Conservation (phyloP, 2,329 filamentous ascomycete genomes). For the Celoporthe dispersa region DNA sequence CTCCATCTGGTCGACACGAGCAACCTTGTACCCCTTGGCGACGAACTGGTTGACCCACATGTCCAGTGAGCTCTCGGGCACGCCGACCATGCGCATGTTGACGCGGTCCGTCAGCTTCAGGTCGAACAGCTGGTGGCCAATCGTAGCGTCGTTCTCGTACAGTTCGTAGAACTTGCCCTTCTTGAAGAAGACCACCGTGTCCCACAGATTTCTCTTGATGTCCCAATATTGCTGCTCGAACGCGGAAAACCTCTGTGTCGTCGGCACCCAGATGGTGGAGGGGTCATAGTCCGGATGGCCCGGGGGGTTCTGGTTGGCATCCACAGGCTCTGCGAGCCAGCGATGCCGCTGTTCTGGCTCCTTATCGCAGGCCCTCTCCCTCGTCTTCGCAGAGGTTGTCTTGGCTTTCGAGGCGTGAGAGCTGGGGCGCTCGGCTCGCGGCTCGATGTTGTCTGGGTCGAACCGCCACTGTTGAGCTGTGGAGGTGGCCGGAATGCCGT, state of each 20-base stretch:
- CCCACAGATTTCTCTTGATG: conserved; percentile 97
- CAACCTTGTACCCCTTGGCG: conserved; percentile 96
- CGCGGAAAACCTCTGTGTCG: conserved; percentile 80
- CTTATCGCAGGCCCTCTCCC: conserved; percentile 74
- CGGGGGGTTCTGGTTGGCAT: conserved; percentile 80
- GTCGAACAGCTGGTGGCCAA: conserved; percentile 95
- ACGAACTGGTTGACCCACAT: conserved; percentile 99
- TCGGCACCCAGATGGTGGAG: conserved; percentile 87
- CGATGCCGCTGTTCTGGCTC: conserved; percentile 86
- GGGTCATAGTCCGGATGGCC: conserved; percentile 90
- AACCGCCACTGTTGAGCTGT: conserved; percentile 84
- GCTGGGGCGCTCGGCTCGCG: conserved; percentile 35
- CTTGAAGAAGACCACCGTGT: conserved; percentile 98
- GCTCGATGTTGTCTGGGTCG: conserved; percentile 52
- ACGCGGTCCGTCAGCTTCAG: conserved; percentile 96
- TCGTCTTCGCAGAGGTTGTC: conserved; percentile 43
- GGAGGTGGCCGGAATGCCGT: conserved; percentile 61
- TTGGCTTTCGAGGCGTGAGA: conserved; percentile 33
- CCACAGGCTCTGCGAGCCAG: conserved; percentile 85
- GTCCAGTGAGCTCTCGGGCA: conserved; percentile 92
- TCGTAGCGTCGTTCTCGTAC: conserved; percentile 95
- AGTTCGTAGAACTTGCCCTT: conserved; percentile 99
- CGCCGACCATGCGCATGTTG: conserved; percentile 99
- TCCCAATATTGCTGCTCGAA: conserved; percentile 99
- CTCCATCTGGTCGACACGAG: conserved; percentile 94